A percentile compares a stretch with the other conserved stretches of the same genome.
These are phyloP conservation scores for Aspergillus conjunctus DNA, from an alignment of 495 filamentous ascomycete species.

Conservation along the genomic window DNA sequence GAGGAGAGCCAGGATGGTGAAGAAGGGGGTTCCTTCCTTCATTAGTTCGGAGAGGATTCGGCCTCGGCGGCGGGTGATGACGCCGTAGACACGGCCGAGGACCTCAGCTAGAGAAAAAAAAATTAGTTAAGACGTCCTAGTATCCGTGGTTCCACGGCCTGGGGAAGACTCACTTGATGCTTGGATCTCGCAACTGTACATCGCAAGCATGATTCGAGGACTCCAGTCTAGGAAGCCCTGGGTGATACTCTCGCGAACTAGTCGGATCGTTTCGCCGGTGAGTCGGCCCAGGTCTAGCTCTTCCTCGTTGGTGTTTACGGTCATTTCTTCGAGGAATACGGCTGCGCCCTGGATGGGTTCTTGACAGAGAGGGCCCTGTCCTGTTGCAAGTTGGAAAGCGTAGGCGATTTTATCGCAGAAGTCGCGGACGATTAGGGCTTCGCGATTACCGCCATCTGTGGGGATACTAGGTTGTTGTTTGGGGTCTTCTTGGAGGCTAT, in stretches of 20 bases:
- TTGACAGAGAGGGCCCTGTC: conserved; percentile 85
- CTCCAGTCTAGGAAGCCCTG: conserved; percentile 95
- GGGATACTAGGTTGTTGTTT: conserved; percentile 35
- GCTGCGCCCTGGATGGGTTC: conserved; percentile 94
- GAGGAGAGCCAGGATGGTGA: conserved; percentile 81
- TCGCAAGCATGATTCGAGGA: conserved; percentile 89
- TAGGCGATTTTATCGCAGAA: conserved; percentile 89
- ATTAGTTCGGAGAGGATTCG: conserved; percentile 86
- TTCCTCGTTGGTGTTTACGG: conserved; percentile 58
- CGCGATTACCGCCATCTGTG: conserved; percentile 36
- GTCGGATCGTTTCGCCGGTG: conserved; percentile 88
- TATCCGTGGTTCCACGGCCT: neutral
- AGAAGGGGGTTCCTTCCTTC: conserved; percentile 96
- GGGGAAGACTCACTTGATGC: conserved; percentile 69
- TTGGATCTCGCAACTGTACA: conserved; percentile 98
- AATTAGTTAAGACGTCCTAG: neutral
- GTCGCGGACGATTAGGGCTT: conserved; percentile 67
- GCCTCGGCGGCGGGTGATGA: conserved; percentile 87
- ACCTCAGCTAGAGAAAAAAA: conserved; percentile 71
- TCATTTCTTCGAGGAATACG: conserved; percentile 83
- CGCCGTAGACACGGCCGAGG: conserved; percentile 89
- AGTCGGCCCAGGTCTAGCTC: conserved; percentile 77
- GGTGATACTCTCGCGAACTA: conserved; percentile 80
- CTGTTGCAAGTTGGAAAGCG: conserved; percentile 90
- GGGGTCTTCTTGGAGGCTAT: conserved; percentile 44